Evolutionary conservation across 441 rosid species (phyloP).

Genomic region (Erodium moschatum): DNA sequence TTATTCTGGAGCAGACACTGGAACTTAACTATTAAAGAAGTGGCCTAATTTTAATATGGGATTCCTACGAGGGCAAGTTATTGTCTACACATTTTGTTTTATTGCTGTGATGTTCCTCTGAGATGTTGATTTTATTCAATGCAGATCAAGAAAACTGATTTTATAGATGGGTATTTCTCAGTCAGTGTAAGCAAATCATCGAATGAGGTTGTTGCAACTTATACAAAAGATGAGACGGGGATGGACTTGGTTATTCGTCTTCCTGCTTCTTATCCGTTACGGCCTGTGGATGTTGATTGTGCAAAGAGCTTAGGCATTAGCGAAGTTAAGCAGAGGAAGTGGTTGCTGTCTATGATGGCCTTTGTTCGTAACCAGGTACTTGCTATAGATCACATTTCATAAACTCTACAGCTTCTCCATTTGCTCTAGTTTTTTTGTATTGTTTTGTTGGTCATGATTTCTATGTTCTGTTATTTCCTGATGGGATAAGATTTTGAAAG

Average conservation of each 20-base stretch:
- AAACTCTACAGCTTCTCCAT: conserved; percentile 3
- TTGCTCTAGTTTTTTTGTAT: conserved; percentile 2
- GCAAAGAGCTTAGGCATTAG: conserved; percentile 81
- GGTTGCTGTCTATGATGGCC: conserved; percentile 90
- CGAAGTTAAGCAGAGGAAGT: conserved; percentile 90
- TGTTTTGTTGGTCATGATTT: neutral
- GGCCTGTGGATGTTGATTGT: conserved; percentile 78
- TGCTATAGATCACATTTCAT: conserved; percentile 8
- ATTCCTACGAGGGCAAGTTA: no score
- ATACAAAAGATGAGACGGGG: conserved; percentile 88
- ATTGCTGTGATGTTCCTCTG: conserved; percentile 8
- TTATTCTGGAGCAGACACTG: neutral
- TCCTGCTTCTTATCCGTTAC: conserved; percentile 80
- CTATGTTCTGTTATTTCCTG: neutral
- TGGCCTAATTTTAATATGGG: neutral
- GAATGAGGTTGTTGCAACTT: conserved; percentile 90
- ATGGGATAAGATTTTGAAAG: neutral
- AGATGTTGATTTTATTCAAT: conserved; percentile 17
- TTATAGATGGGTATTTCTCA: conserved; percentile 73
- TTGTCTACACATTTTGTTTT: neutral
- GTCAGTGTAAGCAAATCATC: conserved; percentile 86
- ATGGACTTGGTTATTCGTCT: conserved; percentile 89
- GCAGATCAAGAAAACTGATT: conserved; percentile 87
- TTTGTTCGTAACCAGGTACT: conserved; percentile 90
- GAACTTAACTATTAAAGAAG: neutral